phyloP scores from a whole-genome alignment of 805 yeast species.

The Spathaspora passalidarum region DNA sequence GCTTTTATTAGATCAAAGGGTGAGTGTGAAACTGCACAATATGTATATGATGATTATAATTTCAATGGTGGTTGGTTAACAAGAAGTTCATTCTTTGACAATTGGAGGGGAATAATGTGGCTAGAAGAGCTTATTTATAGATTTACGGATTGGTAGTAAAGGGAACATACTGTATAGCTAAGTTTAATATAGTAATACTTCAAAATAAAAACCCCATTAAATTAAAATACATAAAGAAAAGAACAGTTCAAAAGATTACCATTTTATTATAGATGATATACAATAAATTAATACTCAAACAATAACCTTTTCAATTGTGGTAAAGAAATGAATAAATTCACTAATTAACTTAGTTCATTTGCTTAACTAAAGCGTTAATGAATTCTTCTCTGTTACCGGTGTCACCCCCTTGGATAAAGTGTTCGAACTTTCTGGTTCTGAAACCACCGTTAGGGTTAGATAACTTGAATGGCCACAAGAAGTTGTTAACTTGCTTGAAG shows the following conservation, averaged over 20 bases:
- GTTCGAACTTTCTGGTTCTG: constrained; percentile 97
- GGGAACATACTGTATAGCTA: background rate
- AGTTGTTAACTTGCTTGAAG: constrained; percentile 98
- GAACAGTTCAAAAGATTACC: constrained; percentile 3
- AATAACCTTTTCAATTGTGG: constrained; percentile 3
- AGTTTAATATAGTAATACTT: background rate
- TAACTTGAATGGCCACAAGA: constrained; percentile 96
- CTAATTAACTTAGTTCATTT: constrained; percentile 68
- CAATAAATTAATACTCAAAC: background rate
- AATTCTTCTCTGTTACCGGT: constrained; percentile 96
- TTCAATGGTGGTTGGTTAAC: constrained; percentile 9
- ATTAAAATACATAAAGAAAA: constrained; percentile 4
- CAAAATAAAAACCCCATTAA: constrained; percentile 1
- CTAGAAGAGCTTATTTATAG: constrained; percentile 25
- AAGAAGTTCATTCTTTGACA: constrained; percentile 13
- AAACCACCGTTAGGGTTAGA: constrained; percentile 97
- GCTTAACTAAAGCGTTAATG: constrained; percentile 92
- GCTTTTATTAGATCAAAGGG: background rate
- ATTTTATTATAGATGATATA: constrained; percentile 1
- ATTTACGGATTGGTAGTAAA: constrained; percentile 6
- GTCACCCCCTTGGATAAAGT: constrained; percentile 97
- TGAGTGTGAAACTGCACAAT: background rate
- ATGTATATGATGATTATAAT: constrained; percentile 14
- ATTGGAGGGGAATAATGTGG: constrained; percentile 34
- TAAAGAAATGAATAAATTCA: background rate